phyloP scores from a whole-genome alignment of 2,329 filamentous ascomycete species.

The Ascochyta fabae region DNA sequence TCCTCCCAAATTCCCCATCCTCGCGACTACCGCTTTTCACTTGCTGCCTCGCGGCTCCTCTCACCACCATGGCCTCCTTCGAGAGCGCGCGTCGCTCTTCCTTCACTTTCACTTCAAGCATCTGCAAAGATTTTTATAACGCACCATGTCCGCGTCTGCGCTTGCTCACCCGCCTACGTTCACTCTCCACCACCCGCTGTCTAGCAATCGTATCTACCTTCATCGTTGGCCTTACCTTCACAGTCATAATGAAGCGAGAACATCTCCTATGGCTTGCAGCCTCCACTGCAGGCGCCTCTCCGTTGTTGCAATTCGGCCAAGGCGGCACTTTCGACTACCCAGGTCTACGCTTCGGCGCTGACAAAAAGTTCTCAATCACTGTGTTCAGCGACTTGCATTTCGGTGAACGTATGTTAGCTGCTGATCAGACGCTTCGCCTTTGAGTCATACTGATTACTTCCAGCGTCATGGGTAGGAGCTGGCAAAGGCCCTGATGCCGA shows the following conservation, averaged over 20 bases:
- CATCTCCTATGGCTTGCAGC: constrained; percentile 21
- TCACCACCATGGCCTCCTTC: constrained; percentile 5
- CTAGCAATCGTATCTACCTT: constrained; percentile 15
- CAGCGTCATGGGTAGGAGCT: constrained; percentile 15
- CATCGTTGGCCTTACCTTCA: constrained; percentile 15
- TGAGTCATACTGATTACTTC: constrained; percentile 5
- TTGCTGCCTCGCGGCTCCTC: not conserved
- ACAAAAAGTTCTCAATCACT: constrained; percentile 57
- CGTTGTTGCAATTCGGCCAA: constrained; percentile 2
- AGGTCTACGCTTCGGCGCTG: constrained; percentile 32
- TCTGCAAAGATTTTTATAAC: not conserved
- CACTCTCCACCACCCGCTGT: not conserved
- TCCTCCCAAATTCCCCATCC: not conserved
- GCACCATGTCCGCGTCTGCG: not conserved
- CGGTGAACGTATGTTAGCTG: constrained; percentile 64
- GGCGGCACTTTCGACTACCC: constrained; percentile 23
- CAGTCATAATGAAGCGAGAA: constrained; percentile 27
- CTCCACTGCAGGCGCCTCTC: constrained; percentile 10
- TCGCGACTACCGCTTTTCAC: not conserved
- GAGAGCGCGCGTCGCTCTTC: constrained; percentile 5
- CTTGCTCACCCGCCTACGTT: not conserved
- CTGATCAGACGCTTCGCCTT: constrained; percentile 14
- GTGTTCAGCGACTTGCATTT: constrained; percentile 76
- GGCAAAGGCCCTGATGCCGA: constrained; percentile 55
- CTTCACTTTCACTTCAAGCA: constrained; percentile 5